Evolutionary conservation across 73 alveolate species (phyloP), one percentile per base, ranked within the genome.

Genomic region (Effrenium voratum): DNA sequence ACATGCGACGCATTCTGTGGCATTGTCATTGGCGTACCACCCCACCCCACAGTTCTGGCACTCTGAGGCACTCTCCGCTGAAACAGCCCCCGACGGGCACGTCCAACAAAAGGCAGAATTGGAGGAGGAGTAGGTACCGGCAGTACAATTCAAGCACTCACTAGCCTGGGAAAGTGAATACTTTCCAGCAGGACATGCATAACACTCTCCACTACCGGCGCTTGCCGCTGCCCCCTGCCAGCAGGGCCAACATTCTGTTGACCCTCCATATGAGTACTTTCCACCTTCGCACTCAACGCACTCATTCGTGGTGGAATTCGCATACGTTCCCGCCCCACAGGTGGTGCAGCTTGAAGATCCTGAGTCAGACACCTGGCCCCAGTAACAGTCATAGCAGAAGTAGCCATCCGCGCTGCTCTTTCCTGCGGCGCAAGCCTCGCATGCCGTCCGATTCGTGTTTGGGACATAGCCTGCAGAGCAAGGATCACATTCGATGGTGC

Each of bases 341-440:
- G 34, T 34, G 47, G 75, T 80, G 38, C 97, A 90, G 40, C 44
- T 40, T 40, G 88, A 30, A 15, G 88, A 66, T 3, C 76, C 97
- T 22, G 63, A 86, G 15, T 36, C 41, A 46, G 97, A 75, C 36
- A 34, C 44, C 1, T 49, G 46, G 32, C 97, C 97, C 2, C 45
- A n/a, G 40, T 15, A n/a, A 46, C 97, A 90, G 26, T 90, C 77
- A 8, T n/a, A 34, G 75, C 97, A 90, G 57, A 28, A 28, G n/a
- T 45, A 68, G 50, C 75, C 87, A 40, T 90, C 72, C 26, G 43
- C 32, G 75, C 75, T 68, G 57, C 45, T 44, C 57, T 46, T 66
- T 43, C 97, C 97, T 2, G 86, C 88, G n/a, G 72, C 38, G 87
- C 97, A 90, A 15, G 32, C 41, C 47, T 45, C 87, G 44, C 97